phyloP scores from a whole-genome alignment of 2,329 filamentous ascomycete species.

The Xylariaceae sp. region DNA sequence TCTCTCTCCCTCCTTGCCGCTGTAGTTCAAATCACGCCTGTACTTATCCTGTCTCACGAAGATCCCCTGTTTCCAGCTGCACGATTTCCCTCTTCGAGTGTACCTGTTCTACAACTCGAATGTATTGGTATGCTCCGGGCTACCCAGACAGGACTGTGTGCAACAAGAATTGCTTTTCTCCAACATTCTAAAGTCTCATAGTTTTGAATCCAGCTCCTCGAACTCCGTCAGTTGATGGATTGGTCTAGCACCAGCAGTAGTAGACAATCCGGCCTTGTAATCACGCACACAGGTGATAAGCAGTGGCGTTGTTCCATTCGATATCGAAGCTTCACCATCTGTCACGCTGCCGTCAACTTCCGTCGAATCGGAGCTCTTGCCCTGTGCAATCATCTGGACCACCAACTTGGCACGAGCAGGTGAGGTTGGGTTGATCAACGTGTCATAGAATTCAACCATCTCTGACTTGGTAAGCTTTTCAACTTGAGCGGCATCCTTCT shows the following conservation, averaged over 20 bases:
- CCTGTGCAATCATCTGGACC: conserved; percentile 77
- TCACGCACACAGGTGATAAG: conserved; percentile 74
- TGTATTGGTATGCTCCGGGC: too few species aligned
- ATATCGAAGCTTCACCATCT: conserved; percentile 32
- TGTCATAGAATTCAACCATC: conserved; percentile 73
- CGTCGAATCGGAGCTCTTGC: conserved; percentile 39
- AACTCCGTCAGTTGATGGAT: conserved; percentile 77
- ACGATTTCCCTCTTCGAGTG: too few species aligned
- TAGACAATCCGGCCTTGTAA: conserved; percentile 72
- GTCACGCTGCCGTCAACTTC: conserved; percentile 37
- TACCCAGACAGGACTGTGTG: too few species aligned
- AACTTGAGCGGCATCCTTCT: conserved; percentile 72
- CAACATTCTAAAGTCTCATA: conserved; percentile 43
- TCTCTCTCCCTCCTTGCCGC: too few species aligned
- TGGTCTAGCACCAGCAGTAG: conserved; percentile 69
- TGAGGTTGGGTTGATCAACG: conserved; percentile 72
- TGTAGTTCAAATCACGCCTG: too few species aligned
- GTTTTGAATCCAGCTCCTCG: conserved; percentile 79
- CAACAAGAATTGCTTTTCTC: too few species aligned
- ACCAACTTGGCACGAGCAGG: conserved; percentile 73
- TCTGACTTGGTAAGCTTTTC: conserved; percentile 73
- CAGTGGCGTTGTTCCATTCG: conserved; percentile 50
- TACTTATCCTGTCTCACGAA: too few species aligned
- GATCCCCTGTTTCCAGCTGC: too few species aligned
- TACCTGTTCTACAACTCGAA: too few species aligned